Evolutionary conservation across 192 early-diverging fungal genomes (phyloP).

Genomic region (Fimicolochytrium jonesii): DNA sequence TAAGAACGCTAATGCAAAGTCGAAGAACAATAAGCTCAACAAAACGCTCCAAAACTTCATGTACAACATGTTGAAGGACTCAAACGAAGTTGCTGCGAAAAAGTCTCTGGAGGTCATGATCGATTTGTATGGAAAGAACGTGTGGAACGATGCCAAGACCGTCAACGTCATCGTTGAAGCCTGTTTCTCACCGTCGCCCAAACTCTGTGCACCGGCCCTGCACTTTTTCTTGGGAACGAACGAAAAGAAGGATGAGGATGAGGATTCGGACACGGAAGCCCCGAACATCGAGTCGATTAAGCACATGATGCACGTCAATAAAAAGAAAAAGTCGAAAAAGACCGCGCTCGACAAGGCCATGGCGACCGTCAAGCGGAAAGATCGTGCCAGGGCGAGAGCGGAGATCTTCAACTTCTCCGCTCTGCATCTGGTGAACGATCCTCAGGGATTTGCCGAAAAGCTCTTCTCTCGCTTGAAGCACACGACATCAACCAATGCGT

Average conservation of each 20-base stretch:
- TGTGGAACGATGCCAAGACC: slow-evolving; percentile 98
- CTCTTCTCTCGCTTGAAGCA: slow-evolving; percentile 77
- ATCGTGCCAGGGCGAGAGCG: slow-evolving; percentile 56
- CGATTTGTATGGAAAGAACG: slow-evolving; percentile 91
- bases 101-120: slow-evolving; percentile 96
- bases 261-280: slow-evolving; percentile 66
- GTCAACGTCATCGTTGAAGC: slow-evolving; percentile 98
- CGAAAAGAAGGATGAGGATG: slow-evolving; percentile 61
- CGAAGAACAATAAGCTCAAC: slow-evolving; percentile 97
- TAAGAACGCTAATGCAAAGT: slow-evolving; percentile 84
- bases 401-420: slow-evolving; percentile 90
- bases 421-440: slow-evolving; percentile 90
- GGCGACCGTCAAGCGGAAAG: slow-evolving; percentile 66
- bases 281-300: slow-evolving; percentile 72
- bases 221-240: slow-evolving; percentile 86
- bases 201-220: slow-evolving; percentile 87
- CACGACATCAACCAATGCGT: slow-evolving; percentile 61
- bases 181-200: slow-evolving; percentile 86
- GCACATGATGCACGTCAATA: slow-evolving; percentile 75
- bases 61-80: slow-evolving; percentile 89
- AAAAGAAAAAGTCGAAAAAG: slow-evolving; percentile 79
- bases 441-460: slow-evolving; percentile 95
- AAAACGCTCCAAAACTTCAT: slow-evolving; percentile 95
- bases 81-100: slow-evolving; percentile 82
- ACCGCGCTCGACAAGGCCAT: slow-evolving; percentile 75